Evolutionary conservation across 768 basidiomycete species (phyloP).

Genomic region (Boletus rubropictus): DNA sequence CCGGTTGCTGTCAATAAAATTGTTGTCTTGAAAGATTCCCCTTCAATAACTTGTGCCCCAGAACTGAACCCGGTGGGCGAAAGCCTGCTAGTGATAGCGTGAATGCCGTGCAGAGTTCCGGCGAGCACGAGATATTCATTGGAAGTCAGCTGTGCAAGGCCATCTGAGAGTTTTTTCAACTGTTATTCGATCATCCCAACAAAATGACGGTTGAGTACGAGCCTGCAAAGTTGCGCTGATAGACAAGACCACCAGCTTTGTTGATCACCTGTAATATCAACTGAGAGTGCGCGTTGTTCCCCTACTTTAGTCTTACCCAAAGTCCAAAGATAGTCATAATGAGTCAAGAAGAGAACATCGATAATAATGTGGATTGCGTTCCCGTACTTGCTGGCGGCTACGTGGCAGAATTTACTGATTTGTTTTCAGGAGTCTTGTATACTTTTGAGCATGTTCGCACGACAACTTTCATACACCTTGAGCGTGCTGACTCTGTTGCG

Average conservation of each 20-base stretch:
- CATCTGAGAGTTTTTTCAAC: constrained; percentile 48
- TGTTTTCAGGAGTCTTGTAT: no score
- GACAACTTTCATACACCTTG: neutral
- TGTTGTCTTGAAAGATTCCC: constrained; percentile 91
- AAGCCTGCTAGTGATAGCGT: constrained; percentile 92
- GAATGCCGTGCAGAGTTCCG: constrained; percentile 94
- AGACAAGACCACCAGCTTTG: constrained; percentile 96
- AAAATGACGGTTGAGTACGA: constrained; percentile 13
- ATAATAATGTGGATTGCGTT: neutral
- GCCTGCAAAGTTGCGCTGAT: constrained; percentile 91
- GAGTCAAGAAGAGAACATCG: constrained; percentile 1
- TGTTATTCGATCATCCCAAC: neutral
- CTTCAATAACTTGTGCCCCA: constrained; percentile 92
- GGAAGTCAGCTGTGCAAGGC: constrained; percentile 83
- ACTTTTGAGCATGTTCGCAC: constrained; percentile 12
- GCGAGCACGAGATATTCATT: constrained; percentile 96
- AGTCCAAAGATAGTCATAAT: constrained; percentile 77
- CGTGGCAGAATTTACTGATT: neutral
- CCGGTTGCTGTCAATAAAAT: constrained; percentile 89
- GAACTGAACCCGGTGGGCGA: constrained; percentile 80
- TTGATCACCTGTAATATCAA: constrained; percentile 71
- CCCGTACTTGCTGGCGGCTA: neutral
- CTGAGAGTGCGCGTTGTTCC: constrained; percentile 2
- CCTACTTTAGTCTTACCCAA: constrained; percentile 51
- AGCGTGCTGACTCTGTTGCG: neutral